Percentiles rank a stretch among this genome's conserved stretches.
Conservation (phyloP, 352 stramenopile species). For the Phytopythium kandeliae region DNA sequence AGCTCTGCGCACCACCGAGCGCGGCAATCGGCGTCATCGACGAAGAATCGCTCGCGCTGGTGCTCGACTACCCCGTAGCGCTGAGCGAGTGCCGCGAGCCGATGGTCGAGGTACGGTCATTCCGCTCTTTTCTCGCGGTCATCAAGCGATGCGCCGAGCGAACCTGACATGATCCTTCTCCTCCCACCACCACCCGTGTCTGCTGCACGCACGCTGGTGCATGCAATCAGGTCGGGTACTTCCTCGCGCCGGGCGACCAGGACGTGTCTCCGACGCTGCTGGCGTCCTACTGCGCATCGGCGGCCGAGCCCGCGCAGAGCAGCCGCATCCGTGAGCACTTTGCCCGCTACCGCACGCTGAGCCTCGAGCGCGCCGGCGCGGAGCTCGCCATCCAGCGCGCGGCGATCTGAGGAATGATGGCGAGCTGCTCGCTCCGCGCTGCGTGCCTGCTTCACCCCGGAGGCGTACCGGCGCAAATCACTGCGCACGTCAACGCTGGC, state of each 20-base stretch:
- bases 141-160: neutral
- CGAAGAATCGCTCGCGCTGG: constrained; percentile 31
- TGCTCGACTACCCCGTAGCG: constrained; percentile 62
- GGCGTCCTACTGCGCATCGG: constrained; percentile 51
- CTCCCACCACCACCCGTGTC: too few species aligned
- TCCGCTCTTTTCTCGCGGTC: neutral
- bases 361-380: constrained; percentile 9
- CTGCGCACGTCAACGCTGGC: too few species aligned
- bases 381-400: constrained; percentile 14
- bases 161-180: neutral
- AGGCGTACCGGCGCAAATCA: too few species aligned
- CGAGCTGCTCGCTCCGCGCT: too few species aligned
- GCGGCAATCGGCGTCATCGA: constrained; percentile 10
- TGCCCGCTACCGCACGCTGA: constrained; percentile 25
- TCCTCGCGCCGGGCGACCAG: constrained; percentile 12
- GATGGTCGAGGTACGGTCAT: constrained; percentile 55
- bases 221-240: constrained; percentile 47
- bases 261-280: constrained; percentile 22
- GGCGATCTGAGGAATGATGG: constrained; percentile 11
- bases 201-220: too few species aligned
- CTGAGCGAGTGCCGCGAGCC: constrained; percentile 43
- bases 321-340: constrained; percentile 31
- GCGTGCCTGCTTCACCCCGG: too few species aligned
- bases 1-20: neutral
- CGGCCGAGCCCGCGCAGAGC: constrained; percentile 7